These are phyloP conservation scores for Hypericum androsaemum DNA, from an alignment of 345 rosid species.

Conservation along the genomic window DNA sequence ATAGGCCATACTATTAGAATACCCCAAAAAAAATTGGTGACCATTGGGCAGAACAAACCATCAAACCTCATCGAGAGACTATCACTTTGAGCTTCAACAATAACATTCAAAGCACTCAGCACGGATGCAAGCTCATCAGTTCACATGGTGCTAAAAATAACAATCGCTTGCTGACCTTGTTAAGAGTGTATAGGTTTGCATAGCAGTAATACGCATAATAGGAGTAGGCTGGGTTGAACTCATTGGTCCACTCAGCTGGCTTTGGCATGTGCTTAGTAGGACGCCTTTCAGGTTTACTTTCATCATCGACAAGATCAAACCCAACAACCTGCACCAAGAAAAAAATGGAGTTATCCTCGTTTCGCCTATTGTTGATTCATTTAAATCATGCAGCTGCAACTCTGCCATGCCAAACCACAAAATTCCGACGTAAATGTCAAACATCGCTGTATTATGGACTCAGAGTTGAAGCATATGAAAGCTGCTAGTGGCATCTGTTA, in stretches of 20 bases:
- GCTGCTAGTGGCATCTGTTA: no score
- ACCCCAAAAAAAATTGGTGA: neutral
- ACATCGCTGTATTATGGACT: no score
- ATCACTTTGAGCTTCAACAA: no score
- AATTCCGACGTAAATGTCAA: no score
- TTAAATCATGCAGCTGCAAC: no score
- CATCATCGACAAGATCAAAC: constrained; percentile 94
- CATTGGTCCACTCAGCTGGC: constrained; percentile 96
- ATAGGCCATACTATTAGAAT: constrained; percentile 9
- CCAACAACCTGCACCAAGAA: constrained; percentile 76
- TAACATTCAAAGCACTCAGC: no score
- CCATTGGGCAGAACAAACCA: no score
- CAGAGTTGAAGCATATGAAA: no score
- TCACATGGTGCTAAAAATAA: no score
- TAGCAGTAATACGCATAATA: constrained; percentile 93
- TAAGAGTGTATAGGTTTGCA: constrained; percentile 83
- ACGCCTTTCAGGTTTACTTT: constrained; percentile 99
- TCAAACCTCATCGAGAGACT: no score
- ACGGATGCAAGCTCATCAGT: neutral
- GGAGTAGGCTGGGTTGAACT: constrained; percentile 89
- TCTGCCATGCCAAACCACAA: no score
- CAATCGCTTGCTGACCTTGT: constrained; percentile 48
- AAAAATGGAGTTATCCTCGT: constrained; percentile 5
- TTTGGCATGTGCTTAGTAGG: constrained; percentile 99
- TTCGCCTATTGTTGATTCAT: no score